Conservation (phyloP, 768 basidiomycete genomes). For the Suillus hirtellus region DNA sequence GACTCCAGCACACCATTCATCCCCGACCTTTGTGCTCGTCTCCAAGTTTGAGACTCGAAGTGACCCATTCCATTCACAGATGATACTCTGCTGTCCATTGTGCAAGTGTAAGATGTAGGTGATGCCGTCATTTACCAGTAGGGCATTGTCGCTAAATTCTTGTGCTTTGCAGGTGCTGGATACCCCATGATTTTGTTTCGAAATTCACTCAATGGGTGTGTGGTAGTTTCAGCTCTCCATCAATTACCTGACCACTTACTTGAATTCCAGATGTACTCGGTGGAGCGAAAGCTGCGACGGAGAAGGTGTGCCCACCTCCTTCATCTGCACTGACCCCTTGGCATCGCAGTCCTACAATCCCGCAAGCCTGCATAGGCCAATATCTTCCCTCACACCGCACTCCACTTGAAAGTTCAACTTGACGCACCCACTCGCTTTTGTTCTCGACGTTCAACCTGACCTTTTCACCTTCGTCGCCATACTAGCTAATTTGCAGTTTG, state of each 20-base stretch:
- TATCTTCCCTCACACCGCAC: too few relatives aligned
- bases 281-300: not conserved
- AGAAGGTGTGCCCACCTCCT: too few relatives aligned
- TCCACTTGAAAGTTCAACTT: too few relatives aligned
- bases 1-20: not conserved
- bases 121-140: not conserved
- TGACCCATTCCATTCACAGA: not conserved
- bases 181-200: not conserved
- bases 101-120: not conserved
- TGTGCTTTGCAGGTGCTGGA: not conserved
- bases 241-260: not conserved
- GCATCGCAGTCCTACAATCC: too few relatives aligned
- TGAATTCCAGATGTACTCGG: not conserved
- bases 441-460: not conserved
- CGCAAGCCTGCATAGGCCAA: too few relatives aligned
- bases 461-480: not conserved
- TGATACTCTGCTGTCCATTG: not conserved
- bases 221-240: not conserved
- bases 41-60: not conserved
- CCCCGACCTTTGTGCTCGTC: not conserved
- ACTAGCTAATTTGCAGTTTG: not conserved
- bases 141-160: not conserved
- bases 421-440: not conserved
- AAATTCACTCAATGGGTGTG: not conserved
- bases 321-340: too few relatives aligned